Conservation (phyloP, 202 grass and related monocot genomes). For the Setaria viridis region DNA sequence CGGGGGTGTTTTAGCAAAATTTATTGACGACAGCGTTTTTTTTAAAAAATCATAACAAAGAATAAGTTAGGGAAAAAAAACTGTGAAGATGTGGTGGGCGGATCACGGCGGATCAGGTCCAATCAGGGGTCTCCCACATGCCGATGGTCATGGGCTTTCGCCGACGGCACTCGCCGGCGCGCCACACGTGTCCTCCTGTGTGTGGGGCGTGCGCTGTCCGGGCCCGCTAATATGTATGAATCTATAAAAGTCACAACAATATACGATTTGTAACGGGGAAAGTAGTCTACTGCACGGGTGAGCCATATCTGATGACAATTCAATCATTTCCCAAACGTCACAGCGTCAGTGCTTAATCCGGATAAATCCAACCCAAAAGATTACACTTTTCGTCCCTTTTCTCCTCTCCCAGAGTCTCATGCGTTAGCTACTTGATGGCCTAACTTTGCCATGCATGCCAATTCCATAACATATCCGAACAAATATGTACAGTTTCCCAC, state of each 20-base stretch:
- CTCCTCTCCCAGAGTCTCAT: too few species aligned
- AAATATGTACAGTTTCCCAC: neutral
- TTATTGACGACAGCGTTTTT: neutral
- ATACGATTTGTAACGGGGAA: too few species aligned
- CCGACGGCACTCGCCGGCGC: neutral
- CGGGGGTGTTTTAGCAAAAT: neutral
- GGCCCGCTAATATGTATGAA: neutral
- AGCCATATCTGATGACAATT: neutral
- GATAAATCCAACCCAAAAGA: neutral
- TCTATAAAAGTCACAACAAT: too few species aligned
- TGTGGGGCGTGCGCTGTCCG: neutral
- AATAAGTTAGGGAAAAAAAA: too few species aligned
- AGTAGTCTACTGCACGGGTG: neutral
- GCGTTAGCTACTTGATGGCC: neutral
- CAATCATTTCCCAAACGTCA: neutral
- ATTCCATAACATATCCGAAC: neutral
- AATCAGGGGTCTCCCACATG: neutral
- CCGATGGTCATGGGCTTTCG: neutral
- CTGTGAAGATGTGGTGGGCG: neutral
- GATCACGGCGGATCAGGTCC: neutral
- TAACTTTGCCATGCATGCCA: neutral
- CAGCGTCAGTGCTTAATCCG: neutral
- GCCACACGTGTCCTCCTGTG: slow-evolving; percentile 14
- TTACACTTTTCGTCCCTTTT: neutral
- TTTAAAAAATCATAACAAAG: neutral